Percentiles rank a stretch among this genome's conserved stretches.
Conservation (phyloP, 345 rosid species). For the Erodium maritimum region DNA sequence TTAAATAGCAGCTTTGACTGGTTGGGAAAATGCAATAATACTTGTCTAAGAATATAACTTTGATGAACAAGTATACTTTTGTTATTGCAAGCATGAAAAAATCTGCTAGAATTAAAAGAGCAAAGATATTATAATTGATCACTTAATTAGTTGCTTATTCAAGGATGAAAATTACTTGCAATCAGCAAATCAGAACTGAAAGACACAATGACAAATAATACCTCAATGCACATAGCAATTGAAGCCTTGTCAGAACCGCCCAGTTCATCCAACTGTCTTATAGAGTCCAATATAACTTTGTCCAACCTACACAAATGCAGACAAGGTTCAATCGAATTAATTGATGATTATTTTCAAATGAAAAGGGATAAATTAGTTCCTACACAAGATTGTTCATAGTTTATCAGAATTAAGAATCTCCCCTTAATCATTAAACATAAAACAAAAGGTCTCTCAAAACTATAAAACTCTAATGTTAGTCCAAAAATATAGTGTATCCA, state of each 20-base stretch:
- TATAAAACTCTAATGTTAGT: no score
- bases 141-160: constrained; percentile 1
- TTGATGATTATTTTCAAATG: not conserved
- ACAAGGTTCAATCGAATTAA: not conserved
- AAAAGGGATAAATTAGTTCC: not conserved
- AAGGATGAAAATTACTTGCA: constrained; percentile 1
- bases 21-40: not conserved
- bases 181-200: not conserved
- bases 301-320: constrained; percentile 50
- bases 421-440: no score
- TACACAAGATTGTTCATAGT: not conserved
- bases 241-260: constrained; percentile 71
- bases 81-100: no score
- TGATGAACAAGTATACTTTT: not conserved
- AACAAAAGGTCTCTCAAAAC: no score
- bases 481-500: no score
- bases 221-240: constrained; percentile 70
- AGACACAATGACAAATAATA: constrained; percentile 13
- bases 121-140: no score
- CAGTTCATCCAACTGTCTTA: constrained; percentile 56
- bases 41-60: not conserved
- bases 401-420: no score
- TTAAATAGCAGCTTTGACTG: not conserved
- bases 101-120: no score
- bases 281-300: constrained; percentile 64